Percentiles rank a stretch among this genome's conserved stretches.
phyloP scores from a whole-genome alignment of 2,329 filamentous ascomycete species.

The Aureobasidium pullulans region DNA sequence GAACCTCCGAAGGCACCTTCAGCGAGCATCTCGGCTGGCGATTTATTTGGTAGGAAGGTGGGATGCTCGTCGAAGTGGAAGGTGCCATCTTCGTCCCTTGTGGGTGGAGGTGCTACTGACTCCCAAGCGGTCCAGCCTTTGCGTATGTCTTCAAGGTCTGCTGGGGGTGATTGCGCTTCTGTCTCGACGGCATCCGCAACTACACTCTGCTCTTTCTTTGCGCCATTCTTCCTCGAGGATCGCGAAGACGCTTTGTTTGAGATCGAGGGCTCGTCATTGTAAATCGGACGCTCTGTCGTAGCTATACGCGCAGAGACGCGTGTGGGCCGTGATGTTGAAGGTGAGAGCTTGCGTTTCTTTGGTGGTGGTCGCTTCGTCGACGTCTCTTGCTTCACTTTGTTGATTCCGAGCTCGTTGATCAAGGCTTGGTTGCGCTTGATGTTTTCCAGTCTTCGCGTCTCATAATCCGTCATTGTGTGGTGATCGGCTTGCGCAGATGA shows the following conservation, averaged over 20 bases:
- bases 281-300: slow-evolving; percentile 28
- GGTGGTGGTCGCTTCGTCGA: slow-evolving; percentile 20
- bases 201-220: not conserved
- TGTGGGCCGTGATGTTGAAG: slow-evolving; percentile 16
- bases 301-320: slow-evolving; percentile 43
- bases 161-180: slow-evolving; percentile 8
- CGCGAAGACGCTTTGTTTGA: not conserved
- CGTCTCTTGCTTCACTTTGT: slow-evolving; percentile 20
- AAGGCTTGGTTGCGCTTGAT: slow-evolving; percentile 45
- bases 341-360: slow-evolving; percentile 35
- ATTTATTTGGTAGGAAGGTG: slow-evolving; percentile 46
- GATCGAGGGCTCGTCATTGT: slow-evolving; percentile 30
- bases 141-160: slow-evolving; percentile 27
- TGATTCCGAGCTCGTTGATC: slow-evolving; percentile 41
- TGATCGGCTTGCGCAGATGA: slow-evolving; percentile 2
- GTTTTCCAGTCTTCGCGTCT: slow-evolving; percentile 40
- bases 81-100: slow-evolving; percentile 33
- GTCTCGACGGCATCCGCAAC: not conserved
- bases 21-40: slow-evolving; percentile 44
- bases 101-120: slow-evolving; percentile 32
- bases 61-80: slow-evolving; percentile 41
- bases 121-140: slow-evolving; percentile 41
- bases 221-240: not conserved
- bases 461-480: slow-evolving; percentile 29
- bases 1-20: slow-evolving; percentile 48